These are phyloP conservation scores for Agapanthus africanus DNA, from an alignment of 106 monocot genomes.

Conservation along the genomic window DNA sequence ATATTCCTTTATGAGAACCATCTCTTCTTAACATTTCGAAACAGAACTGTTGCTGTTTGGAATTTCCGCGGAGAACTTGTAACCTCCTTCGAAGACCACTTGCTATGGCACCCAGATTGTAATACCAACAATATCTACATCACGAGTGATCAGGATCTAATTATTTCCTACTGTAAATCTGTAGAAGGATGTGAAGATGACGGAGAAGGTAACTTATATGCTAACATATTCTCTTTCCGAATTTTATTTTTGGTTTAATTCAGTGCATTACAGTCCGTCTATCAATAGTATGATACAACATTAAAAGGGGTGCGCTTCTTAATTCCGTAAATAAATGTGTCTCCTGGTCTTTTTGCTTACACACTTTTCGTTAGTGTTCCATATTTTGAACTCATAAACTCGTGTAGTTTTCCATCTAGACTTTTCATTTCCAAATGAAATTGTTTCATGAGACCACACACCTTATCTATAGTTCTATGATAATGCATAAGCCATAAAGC, in stretches of 20 bases:
- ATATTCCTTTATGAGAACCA: conserved; percentile 85
- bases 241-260: neutral
- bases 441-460: no score
- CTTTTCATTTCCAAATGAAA: no score
- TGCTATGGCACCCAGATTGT: conserved; percentile 89
- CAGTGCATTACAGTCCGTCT: no score
- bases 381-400: no score
- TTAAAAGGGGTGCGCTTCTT: no score
- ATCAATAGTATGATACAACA: no score
- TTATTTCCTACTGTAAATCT: conserved; percentile 89
- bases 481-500: no score
- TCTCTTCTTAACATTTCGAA: conserved; percentile 72
- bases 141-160: conserved; percentile 89
- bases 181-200: conserved; percentile 55
- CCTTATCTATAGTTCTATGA: no score
- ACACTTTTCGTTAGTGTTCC: no score
- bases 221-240: neutral
- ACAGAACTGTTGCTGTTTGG: conserved; percentile 76
- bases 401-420: no score
- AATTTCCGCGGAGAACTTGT: conserved; percentile 76
- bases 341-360: no score
- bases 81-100: conserved; percentile 75
- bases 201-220: conserved; percentile 37
- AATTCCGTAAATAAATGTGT: no score
- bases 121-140: conserved; percentile 92